Evolutionary conservation across 768 basidiomycete species (phyloP).

Genomic region (Strobilomyces dryophilus): DNA sequence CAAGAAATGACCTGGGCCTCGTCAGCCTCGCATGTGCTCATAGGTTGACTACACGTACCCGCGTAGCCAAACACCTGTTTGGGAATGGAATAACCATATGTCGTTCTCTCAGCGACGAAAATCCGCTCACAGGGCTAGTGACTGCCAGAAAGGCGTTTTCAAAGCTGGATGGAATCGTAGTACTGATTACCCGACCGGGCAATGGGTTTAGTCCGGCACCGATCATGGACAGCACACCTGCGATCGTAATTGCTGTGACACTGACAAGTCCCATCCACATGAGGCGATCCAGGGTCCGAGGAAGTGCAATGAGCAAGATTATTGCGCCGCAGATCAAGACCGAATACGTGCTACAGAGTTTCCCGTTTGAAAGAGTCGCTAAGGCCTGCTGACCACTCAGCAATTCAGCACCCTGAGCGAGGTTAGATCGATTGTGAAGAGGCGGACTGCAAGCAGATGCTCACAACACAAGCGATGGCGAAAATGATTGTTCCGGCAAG

Average conservation of each 20-base stretch:
- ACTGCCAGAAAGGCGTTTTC: conserved; percentile 25
- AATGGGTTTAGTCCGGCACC: conserved; percentile 45
- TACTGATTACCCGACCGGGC: conserved; percentile 28
- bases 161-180: conserved; percentile 38
- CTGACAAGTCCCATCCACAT: background rate
- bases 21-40: background rate
- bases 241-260: conserved; percentile 34
- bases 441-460: background rate
- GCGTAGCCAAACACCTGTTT: conserved; percentile 4
- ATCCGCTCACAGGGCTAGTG: conserved; percentile 2
- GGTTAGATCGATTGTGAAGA: background rate
- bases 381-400: background rate
- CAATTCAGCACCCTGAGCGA: background rate
- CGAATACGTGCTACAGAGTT: conserved; percentile 21
- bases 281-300: background rate
- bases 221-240: conserved; percentile 36
- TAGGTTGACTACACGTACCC: conserved; percentile 2
- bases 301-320: conserved; percentile 5
- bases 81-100: background rate
- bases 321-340: conserved; percentile 42
- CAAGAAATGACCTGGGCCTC: conserved; percentile 47
- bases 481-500: background rate
- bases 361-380: background rate
- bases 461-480: background rate
- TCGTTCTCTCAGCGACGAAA: background rate